These are phyloP conservation scores for Ulmus americana DNA, from an alignment of 331 rosid species.

Conservation along the genomic window DNA sequence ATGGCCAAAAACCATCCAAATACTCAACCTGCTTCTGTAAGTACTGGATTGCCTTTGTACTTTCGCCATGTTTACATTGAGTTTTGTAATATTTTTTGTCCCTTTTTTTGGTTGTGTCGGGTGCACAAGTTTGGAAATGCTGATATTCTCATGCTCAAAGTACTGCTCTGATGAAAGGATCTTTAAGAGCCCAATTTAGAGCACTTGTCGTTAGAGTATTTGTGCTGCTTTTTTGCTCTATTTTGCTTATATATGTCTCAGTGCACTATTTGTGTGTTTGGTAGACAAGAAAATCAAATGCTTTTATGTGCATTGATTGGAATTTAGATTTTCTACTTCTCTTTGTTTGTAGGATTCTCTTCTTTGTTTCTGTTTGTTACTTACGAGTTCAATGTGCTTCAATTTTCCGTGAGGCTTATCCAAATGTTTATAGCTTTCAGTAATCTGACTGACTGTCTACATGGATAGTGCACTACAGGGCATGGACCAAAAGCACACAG, in stretches of 20 bases:
- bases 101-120: not conserved
- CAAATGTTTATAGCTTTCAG: not conserved
- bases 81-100: not conserved
- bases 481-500: conserved; percentile 71
- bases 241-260: no score
- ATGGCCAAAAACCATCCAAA: conserved; percentile 73
- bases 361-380: not conserved
- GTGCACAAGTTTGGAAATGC: not conserved
- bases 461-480: conserved; percentile 73
- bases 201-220: not conserved
- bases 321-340: not conserved
- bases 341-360: not conserved
- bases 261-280: not conserved
- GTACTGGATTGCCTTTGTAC: conserved; percentile 22
- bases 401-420: no score
- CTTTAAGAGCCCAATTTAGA: not conserved
- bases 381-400: not conserved
- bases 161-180: no score
- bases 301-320: not conserved
- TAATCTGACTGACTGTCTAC: conserved; percentile 5
- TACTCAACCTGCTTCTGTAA: conserved; percentile 93
- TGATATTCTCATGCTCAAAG: not conserved
- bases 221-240: not conserved
- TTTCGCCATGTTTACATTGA: not conserved
- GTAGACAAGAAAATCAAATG: not conserved